phyloP scores from a whole-genome alignment of 2,329 filamentous ascomycete genomes.

The Hysterium pulicare region DNA sequence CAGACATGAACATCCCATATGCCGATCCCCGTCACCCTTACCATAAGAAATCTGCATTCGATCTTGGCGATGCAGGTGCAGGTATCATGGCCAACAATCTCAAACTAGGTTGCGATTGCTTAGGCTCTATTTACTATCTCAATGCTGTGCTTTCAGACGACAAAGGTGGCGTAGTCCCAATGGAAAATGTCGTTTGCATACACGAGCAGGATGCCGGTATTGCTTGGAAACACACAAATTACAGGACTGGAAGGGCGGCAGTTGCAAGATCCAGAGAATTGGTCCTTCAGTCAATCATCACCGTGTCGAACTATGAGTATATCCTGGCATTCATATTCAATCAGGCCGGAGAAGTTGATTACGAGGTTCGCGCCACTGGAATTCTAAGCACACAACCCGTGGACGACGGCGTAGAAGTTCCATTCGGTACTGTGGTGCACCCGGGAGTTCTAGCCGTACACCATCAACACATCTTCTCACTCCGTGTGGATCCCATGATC shows the following conservation, averaged over 20 bases:
- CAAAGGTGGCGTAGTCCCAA: conserved; percentile 55
- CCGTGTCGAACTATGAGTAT: conserved; percentile 70
- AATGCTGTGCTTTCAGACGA: conserved; percentile 57
- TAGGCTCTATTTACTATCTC: conserved; percentile 68
- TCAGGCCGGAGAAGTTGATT: conserved; percentile 64
- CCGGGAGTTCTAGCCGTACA: conserved; percentile 66
- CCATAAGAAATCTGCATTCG: conserved; percentile 68
- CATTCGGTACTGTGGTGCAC: conserved; percentile 66
- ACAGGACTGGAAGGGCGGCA: conserved; percentile 62
- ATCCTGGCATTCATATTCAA: conserved; percentile 71
- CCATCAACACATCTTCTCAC: conserved; percentile 72
- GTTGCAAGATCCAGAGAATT: conserved; percentile 63
- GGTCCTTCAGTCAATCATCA: conserved; percentile 68
- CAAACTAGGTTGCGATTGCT: conserved; percentile 66
- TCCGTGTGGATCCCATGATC: conserved; percentile 48
- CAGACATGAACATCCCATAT: conserved; percentile 65
- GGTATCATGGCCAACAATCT: conserved; percentile 68
- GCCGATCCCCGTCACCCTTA: conserved; percentile 64
- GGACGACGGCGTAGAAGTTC: conserved; percentile 61
- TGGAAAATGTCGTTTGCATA: conserved; percentile 67
- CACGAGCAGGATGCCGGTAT: conserved; percentile 70
- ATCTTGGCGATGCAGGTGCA: conserved; percentile 64
- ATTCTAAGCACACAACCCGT: conserved; percentile 66
- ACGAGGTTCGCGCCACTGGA: conserved; percentile 67
- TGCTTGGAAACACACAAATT: conserved; percentile 70